Conservation (phyloP, 257 asterid genomes). For the Fraxinus americana region DNA sequence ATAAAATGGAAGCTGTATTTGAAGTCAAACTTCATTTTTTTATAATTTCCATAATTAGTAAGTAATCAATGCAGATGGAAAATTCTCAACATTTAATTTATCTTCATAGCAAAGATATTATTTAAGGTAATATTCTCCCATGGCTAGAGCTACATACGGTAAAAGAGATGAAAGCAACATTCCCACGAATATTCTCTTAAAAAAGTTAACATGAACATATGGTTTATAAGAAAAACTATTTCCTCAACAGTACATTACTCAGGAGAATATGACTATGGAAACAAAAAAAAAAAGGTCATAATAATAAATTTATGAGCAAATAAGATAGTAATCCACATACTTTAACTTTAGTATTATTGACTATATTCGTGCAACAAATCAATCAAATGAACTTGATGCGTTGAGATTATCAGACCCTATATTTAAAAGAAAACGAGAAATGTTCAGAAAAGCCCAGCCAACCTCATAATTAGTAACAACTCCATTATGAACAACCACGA, state of each 20-base stretch:
- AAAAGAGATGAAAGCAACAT: background rate
- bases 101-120: background rate
- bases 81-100: background rate
- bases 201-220: background rate
- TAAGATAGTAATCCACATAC: background rate
- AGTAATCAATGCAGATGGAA: background rate
- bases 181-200: background rate
- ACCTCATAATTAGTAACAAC: conserved; percentile 97
- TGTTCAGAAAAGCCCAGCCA: conserved; percentile 7
- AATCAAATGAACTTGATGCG: background rate
- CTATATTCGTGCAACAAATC: conserved; percentile 1
- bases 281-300: background rate
- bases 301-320: background rate
- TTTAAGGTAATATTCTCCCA: background rate
- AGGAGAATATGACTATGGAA: background rate
- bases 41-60: background rate
- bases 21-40: background rate
- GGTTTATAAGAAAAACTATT: background rate
- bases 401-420: conserved; percentile 1
- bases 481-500: conserved; percentile 96
- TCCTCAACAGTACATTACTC: background rate
- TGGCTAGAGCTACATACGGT: background rate
- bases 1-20: conserved; percentile 1
- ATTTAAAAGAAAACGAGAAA: background rate
- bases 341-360: conserved; percentile 11